A percentile compares a stretch with the other conserved stretches of the same genome.
Conservation (phyloP, 2,329 filamentous ascomycete species). For the Venturia pyrina region DNA sequence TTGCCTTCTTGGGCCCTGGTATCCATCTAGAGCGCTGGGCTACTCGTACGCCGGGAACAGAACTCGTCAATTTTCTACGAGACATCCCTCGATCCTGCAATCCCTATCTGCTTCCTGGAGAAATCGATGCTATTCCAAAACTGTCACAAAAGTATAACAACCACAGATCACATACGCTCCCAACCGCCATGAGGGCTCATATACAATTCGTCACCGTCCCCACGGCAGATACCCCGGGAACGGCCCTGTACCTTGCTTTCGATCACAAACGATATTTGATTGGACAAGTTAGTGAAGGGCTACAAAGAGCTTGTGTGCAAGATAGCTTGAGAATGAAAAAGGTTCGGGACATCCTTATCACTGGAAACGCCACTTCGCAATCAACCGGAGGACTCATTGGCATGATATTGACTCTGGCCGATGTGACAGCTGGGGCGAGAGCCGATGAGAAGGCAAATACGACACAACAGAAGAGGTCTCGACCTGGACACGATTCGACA, state of each 20-base stretch:
- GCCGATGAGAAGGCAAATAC: neutral
- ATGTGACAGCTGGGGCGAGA: slow-evolving; percentile 43
- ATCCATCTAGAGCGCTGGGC: neutral
- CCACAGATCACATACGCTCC: neutral
- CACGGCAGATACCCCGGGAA: slow-evolving; percentile 79
- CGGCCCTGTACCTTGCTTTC: slow-evolving; percentile 66
- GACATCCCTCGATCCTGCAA: neutral
- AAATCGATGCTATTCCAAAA: neutral
- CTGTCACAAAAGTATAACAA: neutral
- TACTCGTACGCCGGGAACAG: neutral
- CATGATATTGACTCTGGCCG: slow-evolving; percentile 74
- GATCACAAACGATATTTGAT: slow-evolving; percentile 77
- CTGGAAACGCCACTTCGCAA: slow-evolving; percentile 65
- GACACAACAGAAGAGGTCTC: neutral
- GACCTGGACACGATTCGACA: neutral
- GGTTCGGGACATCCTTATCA: slow-evolving; percentile 70
- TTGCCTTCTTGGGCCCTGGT: neutral
- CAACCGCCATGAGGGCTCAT: slow-evolving; percentile 55
- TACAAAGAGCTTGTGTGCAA: slow-evolving; percentile 66
- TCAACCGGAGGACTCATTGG: slow-evolving; percentile 76
- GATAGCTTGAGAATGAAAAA: slow-evolving; percentile 55
- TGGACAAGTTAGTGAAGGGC: slow-evolving; percentile 73
- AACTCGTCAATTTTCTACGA: neutral
- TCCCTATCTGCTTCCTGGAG: neutral
- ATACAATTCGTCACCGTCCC: slow-evolving; percentile 72